Evolutionary conservation across 352 stramenopile genomes (phyloP), one percentile per base, ranked within the genome.

Genomic region (Phytophthora palmivora): DNA sequence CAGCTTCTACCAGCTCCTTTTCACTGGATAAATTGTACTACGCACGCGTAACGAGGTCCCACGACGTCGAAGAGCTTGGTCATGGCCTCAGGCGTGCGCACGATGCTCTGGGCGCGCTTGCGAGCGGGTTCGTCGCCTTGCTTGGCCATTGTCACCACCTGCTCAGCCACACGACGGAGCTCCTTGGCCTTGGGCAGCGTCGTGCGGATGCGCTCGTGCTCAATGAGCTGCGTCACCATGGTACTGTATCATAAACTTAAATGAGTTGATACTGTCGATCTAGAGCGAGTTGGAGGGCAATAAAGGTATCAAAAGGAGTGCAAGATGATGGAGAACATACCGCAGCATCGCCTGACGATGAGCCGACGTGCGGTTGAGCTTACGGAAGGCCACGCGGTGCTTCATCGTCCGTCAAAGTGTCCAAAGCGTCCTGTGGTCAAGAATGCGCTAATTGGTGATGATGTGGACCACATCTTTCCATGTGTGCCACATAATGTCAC

Each of bases 201-300:
- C 56, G 96, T 99, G 68, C 91, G 93, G 63, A 99, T 98, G 46
- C 97, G 92, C 72, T 99, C 97, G 73, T 99, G 95, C 65, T 98
- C 96, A 64, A 99, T 96, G 48, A 99, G 83, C 55, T 97, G 98
- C 56, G 95, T 98, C 45, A 98, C 91, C 87, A 98, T 97, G 37
- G 98, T 99, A 38, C 85, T 95, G 56, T 60, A 44, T 38, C 18
- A 58, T 41, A 39, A 18, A 37, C 5, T 30, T 63, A 1, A 33
- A 57, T 24, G 47, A 57, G 46, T 14, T 47, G 33, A 48, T 56
- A 42, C 39, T 46, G 6, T 32, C 11, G 30, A 47, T 38, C 18
- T 21, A 66, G 19, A 58, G 41, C 18, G 12, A 21, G 4, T 37
- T 49, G 8, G 10, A 33, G n/a, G 14, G 26, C 14, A 15, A 15